phyloP scores from a whole-genome alignment of 129 eudicot species.

The Smallanthus sonchifolius region DNA sequence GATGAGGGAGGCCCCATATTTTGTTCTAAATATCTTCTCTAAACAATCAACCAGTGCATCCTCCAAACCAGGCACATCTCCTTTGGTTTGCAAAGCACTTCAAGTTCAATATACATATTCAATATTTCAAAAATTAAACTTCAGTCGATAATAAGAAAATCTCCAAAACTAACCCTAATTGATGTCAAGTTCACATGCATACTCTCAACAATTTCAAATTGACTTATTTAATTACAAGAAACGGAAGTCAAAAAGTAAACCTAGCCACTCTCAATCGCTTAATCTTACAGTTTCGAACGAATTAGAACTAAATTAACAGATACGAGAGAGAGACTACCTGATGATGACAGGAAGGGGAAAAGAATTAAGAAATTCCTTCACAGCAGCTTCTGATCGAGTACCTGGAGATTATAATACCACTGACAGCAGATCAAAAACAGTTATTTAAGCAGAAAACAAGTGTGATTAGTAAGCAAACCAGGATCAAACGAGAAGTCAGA shows the following conservation, averaged over 20 bases:
- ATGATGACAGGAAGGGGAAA: slow-evolving; percentile 80
- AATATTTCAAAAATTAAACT: background rate
- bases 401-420: slow-evolving; percentile 37
- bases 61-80: slow-evolving; percentile 68
- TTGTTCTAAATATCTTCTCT: slow-evolving; percentile 79
- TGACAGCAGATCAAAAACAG: background rate
- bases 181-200: slow-evolving; percentile 1
- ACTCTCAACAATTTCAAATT: background rate
- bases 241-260: background rate
- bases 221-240: background rate
- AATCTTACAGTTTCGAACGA: background rate
- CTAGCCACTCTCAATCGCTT: background rate
- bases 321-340: slow-evolving; percentile 29
- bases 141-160: background rate
- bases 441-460: background rate
- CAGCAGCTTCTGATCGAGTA: slow-evolving; percentile 61
- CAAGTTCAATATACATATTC: background rate
- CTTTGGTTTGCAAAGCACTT: slow-evolving; percentile 82
- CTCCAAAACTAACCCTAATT: slow-evolving; percentile 5
- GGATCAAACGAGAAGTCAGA: slow-evolving; percentile 76
- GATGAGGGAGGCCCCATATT: slow-evolving; percentile 85
- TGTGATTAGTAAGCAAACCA: slow-evolving; percentile 33
- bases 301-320: background rate
- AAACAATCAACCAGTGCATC: slow-evolving; percentile 62
- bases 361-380: slow-evolving; percentile 65